phyloP scores from a whole-genome alignment of 805 yeast species.

The Sporopachydermia quercuum region DNA sequence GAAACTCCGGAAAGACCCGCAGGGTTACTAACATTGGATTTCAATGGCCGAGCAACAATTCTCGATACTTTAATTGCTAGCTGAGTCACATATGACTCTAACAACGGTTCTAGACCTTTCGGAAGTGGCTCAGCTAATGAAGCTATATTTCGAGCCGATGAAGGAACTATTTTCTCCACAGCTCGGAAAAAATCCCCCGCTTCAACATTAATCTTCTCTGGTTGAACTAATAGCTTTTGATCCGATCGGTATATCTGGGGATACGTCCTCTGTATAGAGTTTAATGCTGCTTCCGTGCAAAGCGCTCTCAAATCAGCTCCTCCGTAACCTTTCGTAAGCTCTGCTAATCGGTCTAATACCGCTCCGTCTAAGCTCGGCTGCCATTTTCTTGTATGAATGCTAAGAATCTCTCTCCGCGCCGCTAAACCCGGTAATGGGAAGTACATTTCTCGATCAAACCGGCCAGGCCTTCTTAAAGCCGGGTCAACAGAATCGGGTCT shows the following conservation, averaged over 20 bases:
- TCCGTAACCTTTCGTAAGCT: constrained; percentile 86
- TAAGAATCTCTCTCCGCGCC: constrained; percentile 65
- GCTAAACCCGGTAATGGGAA: constrained; percentile 81
- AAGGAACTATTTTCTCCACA: constrained; percentile 75
- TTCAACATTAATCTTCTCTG: constrained; percentile 51
- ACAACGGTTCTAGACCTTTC: constrained; percentile 46
- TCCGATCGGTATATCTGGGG: constrained; percentile 81
- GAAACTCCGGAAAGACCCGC: too few species aligned
- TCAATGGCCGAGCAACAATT: neutral
- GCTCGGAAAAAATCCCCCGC: constrained; percentile 82
- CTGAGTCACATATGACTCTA: constrained; percentile 33
- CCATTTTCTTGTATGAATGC: constrained; percentile 87
- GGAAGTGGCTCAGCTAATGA: constrained; percentile 70
- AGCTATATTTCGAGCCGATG: constrained; percentile 76
- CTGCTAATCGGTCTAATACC: constrained; percentile 56
- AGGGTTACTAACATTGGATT: too few species aligned
- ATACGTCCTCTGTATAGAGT: constrained; percentile 78
- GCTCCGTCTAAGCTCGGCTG: constrained; percentile 45
- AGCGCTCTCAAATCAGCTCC: constrained; percentile 94
- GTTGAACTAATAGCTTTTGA: constrained; percentile 62
- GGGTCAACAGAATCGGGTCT: constrained; percentile 98
- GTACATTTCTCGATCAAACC: constrained; percentile 93
- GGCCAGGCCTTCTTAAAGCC: constrained; percentile 90
- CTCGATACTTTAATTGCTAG: constrained; percentile 17
- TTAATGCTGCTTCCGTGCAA: constrained; percentile 90